Evolutionary conservation across 2,329 filamentous ascomycete genomes (phyloP).

Genomic region (Pseudocercospora macadamiae): DNA sequence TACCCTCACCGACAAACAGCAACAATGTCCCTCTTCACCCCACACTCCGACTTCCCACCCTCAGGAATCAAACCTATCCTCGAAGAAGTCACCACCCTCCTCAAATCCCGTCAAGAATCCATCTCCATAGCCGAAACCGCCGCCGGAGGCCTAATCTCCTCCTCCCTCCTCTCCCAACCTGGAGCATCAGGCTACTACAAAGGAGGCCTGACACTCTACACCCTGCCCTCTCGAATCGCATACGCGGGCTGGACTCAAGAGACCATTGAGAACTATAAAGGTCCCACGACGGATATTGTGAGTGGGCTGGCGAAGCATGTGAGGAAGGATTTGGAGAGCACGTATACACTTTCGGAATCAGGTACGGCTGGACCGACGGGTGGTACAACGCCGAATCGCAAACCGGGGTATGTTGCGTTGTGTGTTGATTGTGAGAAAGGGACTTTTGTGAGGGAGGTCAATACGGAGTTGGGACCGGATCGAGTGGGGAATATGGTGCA

Average conservation of each 20-base stretch:
- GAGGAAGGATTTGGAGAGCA: slow-evolving; percentile 57
- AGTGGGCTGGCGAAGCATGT: slow-evolving; percentile 59
- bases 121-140: slow-evolving; percentile 66
- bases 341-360: slow-evolving; percentile 62
- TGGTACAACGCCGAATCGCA: slow-evolving; percentile 59
- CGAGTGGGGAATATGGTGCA: slow-evolving; percentile 64
- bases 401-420: slow-evolving; percentile 66
- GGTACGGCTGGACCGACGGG: slow-evolving; percentile 68
- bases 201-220: slow-evolving; percentile 66
- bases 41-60: slow-evolving; percentile 43
- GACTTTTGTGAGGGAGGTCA: slow-evolving; percentile 57
- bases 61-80: slow-evolving; percentile 47
- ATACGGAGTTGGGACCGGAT: slow-evolving; percentile 58
- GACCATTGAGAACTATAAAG: slow-evolving; percentile 57
- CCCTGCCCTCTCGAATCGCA: slow-evolving; percentile 59
- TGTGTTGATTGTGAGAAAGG: slow-evolving; percentile 60
- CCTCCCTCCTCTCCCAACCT: slow-evolving; percentile 60
- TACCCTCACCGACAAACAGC: background rate
- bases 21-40: slow-evolving; percentile 19
- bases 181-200: slow-evolving; percentile 63
- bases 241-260: slow-evolving; percentile 65
- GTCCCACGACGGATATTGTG: slow-evolving; percentile 63
- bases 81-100: slow-evolving; percentile 55
- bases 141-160: slow-evolving; percentile 64
- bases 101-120: slow-evolving; percentile 60